Base-by-base conservation (phyloP, 768 basidiomycete species). In the Kwoniella sp. region DNA sequence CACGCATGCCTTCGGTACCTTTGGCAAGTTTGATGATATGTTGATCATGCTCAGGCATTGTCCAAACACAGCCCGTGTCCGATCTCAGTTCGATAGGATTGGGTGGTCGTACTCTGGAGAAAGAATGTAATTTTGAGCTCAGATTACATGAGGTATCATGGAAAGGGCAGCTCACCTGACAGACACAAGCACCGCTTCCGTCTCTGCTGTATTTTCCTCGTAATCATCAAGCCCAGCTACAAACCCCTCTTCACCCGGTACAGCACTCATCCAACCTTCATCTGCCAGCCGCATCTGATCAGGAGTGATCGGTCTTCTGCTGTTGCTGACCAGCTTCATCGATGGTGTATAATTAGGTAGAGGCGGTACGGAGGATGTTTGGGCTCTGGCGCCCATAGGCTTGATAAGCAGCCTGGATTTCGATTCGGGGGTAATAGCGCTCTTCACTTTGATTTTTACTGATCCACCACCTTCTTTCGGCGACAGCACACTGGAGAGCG, bases 141-240 rank as follows among this genome's bases (percentile, higher is more conserved):
- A n/a, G n/a, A n/a, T n/a, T n/a, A n/a, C n/a, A n/a, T n/a, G n/a
- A n/a, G n/a, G n/a, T n/a, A n/a, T n/a, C n/a, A n/a, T n/a, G n/a
- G n/a, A n/a, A n/a, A n/a, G n/a, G n/a, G n/a, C n/a, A 30, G 44
- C 36, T 54, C 46, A 79, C 78, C 78, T 55, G 26, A 79, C 75
- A 55, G 78, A 74, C 3, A 79, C 77, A 27, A 77, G 47, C 1
- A 79, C 78, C n/a, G 74, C 69, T 58, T 79, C 75, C 6, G 65
- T 68, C 51, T 67, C 60, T 19, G 52, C 68, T 48, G 67, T 24
- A 29, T 58, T 59, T 36, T 69, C 64, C n/a, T 60, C 60, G 17
- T 51, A 52, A 12, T 64, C 65, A 2, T 65, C 65, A 5, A 67
- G 37, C 10, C 30, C 53, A 13, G 50, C 27, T 19, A 52, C 71